Percentiles rank a stretch among this genome's conserved stretches.
Evolutionary conservation across 2,329 filamentous ascomycete species (phyloP).

Genomic region (Colletotrichum tropicicola): DNA sequence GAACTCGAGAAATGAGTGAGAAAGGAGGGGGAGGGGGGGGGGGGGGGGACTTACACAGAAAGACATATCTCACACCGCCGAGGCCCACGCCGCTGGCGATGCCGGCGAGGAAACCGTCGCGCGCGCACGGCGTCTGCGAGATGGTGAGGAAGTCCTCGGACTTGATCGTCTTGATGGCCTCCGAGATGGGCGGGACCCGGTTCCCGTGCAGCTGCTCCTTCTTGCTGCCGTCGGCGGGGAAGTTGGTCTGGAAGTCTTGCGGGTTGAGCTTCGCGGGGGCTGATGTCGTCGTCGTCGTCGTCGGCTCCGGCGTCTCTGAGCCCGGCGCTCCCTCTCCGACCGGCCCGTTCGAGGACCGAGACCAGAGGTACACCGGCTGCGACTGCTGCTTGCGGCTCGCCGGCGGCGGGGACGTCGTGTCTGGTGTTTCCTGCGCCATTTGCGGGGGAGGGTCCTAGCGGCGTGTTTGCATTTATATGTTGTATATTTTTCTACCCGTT

Average conservation of each 20-base stretch:
- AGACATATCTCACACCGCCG: conserved; percentile 77
- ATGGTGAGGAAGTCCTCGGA: conserved; percentile 75
- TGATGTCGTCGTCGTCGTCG: background rate
- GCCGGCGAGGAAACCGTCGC: conserved; percentile 83
- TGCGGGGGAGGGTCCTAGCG: background rate
- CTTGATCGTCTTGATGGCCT: conserved; percentile 74
- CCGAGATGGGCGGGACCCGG: conserved; percentile 53
- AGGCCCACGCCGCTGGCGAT: conserved; percentile 82
- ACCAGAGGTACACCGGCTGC: conserved; percentile 22
- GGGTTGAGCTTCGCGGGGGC: conserved; percentile 25
- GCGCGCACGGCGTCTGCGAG: conserved; percentile 83
- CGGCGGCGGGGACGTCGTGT: background rate
- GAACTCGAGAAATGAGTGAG: too few species aligned
- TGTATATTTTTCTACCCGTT: background rate
- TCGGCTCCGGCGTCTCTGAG: conserved; percentile 21
- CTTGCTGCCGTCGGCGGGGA: conserved; percentile 30
- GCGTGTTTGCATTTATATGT: background rate
- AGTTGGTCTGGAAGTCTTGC: conserved; percentile 32
- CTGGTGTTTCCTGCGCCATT: conserved; percentile 23
- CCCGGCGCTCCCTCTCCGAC: conserved; percentile 31
- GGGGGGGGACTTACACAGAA: conserved; percentile 69
- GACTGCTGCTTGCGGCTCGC: background rate
- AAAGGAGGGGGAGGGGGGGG: background rate
- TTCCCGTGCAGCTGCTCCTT: conserved; percentile 34
- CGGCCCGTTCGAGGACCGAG: conserved; percentile 7